These are phyloP conservation scores for Huntiella bhutanensis DNA, from an alignment of 2,329 filamentous ascomycete species.

Conservation along the genomic window DNA sequence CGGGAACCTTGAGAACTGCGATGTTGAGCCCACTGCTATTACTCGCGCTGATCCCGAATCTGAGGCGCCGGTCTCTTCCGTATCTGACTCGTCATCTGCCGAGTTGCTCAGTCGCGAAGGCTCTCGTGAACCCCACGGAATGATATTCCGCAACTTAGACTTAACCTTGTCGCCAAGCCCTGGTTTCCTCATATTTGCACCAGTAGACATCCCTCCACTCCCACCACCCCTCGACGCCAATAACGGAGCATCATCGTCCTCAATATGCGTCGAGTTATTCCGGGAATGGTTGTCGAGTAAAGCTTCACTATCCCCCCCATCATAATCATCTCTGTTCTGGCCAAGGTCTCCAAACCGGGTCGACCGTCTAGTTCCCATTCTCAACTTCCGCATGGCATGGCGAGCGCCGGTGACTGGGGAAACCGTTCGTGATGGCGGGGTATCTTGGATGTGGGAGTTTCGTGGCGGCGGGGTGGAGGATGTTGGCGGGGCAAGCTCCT, in stretches of 20 bases:
- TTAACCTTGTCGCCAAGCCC: conserved; percentile 5
- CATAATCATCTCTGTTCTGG: conserved; percentile 29
- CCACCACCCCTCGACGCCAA: conserved; percentile 26
- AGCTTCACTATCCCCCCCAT: conserved; percentile 45
- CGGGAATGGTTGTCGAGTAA: conserved; percentile 40
- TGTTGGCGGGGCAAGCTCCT: conserved; percentile 53
- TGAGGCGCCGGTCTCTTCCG: conserved; percentile 33
- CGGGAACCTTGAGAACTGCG: conserved; percentile 61
- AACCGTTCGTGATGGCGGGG: conserved; percentile 14
- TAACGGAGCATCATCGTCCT: conserved; percentile 58
- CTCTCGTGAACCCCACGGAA: conserved; percentile 23
- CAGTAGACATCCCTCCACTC: neutral
- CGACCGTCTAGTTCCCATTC: conserved; percentile 41
- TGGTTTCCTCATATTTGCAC: neutral
- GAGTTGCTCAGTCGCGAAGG: conserved; percentile 13
- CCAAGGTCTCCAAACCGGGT: conserved; percentile 43
- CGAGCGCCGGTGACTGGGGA: conserved; percentile 18
- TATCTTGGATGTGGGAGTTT: conserved; percentile 19
- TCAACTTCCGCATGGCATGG: conserved; percentile 54
- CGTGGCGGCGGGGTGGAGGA: conserved; percentile 19
- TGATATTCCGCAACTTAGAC: conserved; percentile 47
- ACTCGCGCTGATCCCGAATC: conserved; percentile 54
- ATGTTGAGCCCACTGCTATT: conserved; percentile 51
- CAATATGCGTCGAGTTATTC: conserved; percentile 39
- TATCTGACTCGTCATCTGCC: conserved; percentile 24